Conservation (phyloP, 2,329 filamentous ascomycete species). For the Rosellinia necatrix region DNA sequence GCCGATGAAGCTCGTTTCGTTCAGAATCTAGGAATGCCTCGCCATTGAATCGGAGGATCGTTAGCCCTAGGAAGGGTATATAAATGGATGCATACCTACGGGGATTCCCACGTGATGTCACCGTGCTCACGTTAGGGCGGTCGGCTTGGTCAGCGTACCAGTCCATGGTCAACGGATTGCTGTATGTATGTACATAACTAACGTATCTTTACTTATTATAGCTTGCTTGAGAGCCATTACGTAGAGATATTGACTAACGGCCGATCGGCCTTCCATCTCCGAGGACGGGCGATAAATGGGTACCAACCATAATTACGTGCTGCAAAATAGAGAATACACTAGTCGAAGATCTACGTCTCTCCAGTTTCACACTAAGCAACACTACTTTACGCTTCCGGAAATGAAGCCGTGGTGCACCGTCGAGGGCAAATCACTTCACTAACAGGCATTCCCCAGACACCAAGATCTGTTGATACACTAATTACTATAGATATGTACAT, state of each 20-base stretch:
- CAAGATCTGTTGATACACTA: too few relatives aligned
- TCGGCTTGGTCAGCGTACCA: not conserved
- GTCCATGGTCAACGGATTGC: constrained; percentile 1
- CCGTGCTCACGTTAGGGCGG: not conserved
- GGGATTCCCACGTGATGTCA: not conserved
- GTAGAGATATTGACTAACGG: not conserved
- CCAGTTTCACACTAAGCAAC: too few relatives aligned
- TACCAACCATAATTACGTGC: too few relatives aligned
- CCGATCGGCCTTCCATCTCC: not conserved
- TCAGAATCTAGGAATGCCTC: constrained; percentile 59
- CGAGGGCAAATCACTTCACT: too few relatives aligned
- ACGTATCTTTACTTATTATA: not conserved
- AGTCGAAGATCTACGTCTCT: too few relatives aligned
- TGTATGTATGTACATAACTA: not conserved
- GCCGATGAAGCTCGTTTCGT: constrained; percentile 80
- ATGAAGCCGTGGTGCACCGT: too few relatives aligned
- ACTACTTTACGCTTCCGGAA: too few relatives aligned
- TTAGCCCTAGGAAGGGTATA: constrained; percentile 8
- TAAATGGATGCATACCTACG: constrained; percentile 2
- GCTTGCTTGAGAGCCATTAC: not conserved
- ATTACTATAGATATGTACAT: too few relatives aligned
- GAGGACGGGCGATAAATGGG: not conserved
- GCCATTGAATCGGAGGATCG: constrained; percentile 24
- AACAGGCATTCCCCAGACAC: too few relatives aligned
- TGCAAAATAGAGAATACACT: too few relatives aligned